phyloP scores from a whole-genome alignment of 345 rosid genomes.

The Eucalyptus albens region DNA sequence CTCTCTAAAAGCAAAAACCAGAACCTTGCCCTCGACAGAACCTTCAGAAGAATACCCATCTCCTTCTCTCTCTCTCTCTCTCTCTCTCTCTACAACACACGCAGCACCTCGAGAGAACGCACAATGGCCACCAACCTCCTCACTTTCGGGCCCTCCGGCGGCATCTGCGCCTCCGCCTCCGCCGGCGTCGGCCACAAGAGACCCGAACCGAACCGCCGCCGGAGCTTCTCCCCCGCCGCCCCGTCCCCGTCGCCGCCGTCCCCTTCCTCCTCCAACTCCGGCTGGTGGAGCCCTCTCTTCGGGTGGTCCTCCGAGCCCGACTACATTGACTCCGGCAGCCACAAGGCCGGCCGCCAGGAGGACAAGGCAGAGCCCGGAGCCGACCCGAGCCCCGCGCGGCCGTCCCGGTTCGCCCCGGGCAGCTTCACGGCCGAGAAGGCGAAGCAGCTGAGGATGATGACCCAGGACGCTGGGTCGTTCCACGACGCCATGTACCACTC shows the following conservation, averaged over 20 bases:
- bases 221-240: slow-evolving; percentile 21
- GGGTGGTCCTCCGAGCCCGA: slow-evolving; percentile 58
- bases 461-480: slow-evolving; percentile 28
- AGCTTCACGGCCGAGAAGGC: slow-evolving; percentile 73
- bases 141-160: slow-evolving; percentile 13
- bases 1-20: not conserved
- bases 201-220: not conserved
- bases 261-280: slow-evolving; percentile 2
- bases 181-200: slow-evolving; percentile 3
- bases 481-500: slow-evolving; percentile 77
- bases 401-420: slow-evolving; percentile 15
- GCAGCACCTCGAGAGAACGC: not conserved
- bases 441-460: slow-evolving; percentile 42
- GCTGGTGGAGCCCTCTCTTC: slow-evolving; percentile 65
- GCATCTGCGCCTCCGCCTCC: slow-evolving; percentile 27
- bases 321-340: slow-evolving; percentile 13
- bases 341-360: not conserved
- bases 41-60: not conserved
- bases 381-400: not conserved
- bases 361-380: not conserved
- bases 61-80: not conserved
- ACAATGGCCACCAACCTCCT: slow-evolving; percentile 37
- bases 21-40: not conserved
- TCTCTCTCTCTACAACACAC: not conserved
- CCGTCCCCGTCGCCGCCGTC: slow-evolving; percentile 19